These are phyloP conservation scores for Phaseolus lunatus DNA, from an alignment of 306 rosid species.

Conservation along the genomic window DNA sequence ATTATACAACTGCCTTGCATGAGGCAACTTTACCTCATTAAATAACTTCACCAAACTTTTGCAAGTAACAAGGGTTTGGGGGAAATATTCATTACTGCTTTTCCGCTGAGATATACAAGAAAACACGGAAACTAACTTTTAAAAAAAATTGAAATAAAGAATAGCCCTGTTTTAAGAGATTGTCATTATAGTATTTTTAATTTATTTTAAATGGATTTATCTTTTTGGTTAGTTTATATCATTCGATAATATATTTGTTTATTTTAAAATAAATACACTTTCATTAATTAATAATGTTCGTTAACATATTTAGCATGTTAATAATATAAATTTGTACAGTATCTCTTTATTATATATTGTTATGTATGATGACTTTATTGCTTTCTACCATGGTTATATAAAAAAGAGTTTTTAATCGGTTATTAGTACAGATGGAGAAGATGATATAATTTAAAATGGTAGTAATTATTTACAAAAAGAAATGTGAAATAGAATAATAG, in stretches of 20 bases:
- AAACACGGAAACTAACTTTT: not conserved
- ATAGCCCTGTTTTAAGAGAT: not conserved
- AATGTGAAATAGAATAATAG: not conserved
- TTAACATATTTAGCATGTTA: too few relatives aligned
- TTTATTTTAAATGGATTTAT: not conserved
- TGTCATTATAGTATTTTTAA: not conserved
- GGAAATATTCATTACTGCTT: not conserved
- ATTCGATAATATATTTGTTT: not conserved
- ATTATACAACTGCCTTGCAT: not conserved
- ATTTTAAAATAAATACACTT: too few relatives aligned
- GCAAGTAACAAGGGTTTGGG: not conserved
- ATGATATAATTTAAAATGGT: not conserved
- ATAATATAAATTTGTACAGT: too few relatives aligned
- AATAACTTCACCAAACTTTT: conserved; percentile 15
- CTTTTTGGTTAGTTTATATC: not conserved
- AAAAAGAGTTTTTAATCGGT: not conserved
- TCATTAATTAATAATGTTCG: too few relatives aligned
- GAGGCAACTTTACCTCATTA: conserved; percentile 20
- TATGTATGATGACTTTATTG: not conserved
- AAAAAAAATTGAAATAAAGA: too few relatives aligned
- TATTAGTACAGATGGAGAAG: too few relatives aligned
- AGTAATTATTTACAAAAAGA: not conserved
- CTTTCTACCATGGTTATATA: not conserved
- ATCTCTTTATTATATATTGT: too few relatives aligned
- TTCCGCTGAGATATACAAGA: not conserved